Conservation (phyloP, 1,284 basidiomycete species). For the Ganoderma meredithae region DNA sequence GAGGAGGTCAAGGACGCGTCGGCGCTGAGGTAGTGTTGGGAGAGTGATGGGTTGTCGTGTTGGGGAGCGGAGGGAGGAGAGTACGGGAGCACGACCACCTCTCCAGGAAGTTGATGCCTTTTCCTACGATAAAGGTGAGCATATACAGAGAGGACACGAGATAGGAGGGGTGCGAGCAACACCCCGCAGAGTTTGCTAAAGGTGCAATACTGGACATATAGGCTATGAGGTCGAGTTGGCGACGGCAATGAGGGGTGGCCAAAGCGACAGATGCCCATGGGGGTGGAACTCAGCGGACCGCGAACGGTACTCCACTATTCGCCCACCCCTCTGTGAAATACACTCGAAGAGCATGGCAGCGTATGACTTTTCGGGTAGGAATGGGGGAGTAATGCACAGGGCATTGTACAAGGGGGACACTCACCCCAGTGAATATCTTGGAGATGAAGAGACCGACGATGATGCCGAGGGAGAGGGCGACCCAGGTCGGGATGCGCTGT, state of each 20-base stretch:
- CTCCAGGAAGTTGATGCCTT: conserved; percentile 58
- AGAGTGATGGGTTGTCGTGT: conserved; percentile 67
- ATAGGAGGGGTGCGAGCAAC: not conserved
- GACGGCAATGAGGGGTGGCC: no score
- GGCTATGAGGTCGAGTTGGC: no score
- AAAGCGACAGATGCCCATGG: no score
- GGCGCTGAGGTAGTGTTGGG: conserved; percentile 82
- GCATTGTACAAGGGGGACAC: conserved; percentile 11
- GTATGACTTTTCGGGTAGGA: not conserved
- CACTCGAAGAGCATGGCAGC: not conserved
- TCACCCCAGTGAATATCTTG: conserved; percentile 50
- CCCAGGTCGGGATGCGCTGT: conserved; percentile 43
- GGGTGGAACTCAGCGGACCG: no score
- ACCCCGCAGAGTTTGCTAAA: not conserved
- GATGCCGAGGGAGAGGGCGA: conserved; percentile 70
- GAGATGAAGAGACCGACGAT: conserved; percentile 71
- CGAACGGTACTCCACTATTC: no score
- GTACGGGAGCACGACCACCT: conserved; percentile 54
- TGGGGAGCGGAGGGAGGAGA: conserved; percentile 47
- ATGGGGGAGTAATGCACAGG: not conserved
- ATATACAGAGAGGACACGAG: conserved; percentile 16
- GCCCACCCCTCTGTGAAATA: no score
- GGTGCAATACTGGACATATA: no score
- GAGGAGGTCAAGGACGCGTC: conserved; percentile 85
- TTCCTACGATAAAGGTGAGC: conserved; percentile 33